A percentile compares a stretch with the other conserved stretches of the same genome.
These are phyloP conservation scores for Wickerhamiella azyma DNA, from an alignment of 805 yeast genomes.

Conservation along the genomic window DNA sequence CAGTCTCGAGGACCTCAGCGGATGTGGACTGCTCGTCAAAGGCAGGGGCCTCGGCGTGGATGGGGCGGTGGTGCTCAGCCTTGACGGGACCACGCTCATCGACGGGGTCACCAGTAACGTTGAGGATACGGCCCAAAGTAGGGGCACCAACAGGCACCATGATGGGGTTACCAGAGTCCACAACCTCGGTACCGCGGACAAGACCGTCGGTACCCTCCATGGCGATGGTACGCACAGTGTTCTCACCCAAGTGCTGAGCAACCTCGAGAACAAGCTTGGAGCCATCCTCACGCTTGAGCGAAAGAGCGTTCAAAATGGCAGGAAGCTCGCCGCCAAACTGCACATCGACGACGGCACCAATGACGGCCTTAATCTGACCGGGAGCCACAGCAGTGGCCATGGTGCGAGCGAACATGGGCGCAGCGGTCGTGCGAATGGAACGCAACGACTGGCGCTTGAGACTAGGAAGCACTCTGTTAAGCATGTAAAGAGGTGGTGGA, in stretches of 20 bases:
- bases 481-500: constrained; percentile 12
- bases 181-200: constrained; percentile 86
- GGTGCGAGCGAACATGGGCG: constrained; percentile 16
- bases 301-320: constrained; percentile 92
- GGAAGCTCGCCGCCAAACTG: constrained; percentile 97
- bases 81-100: constrained; percentile 99
- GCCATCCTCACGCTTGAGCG: constrained; percentile 65
- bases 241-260: constrained; percentile 99
- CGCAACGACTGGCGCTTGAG: constrained; percentile 22
- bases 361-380: constrained; percentile 21
- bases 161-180: constrained; percentile 96
- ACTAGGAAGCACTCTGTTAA: constrained; percentile 22
- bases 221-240: constrained; percentile 99
- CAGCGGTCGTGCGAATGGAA: constrained; percentile 15
- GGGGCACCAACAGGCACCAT: constrained; percentile 99
- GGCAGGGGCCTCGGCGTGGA: constrained; percentile 95
- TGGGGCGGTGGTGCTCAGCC: constrained; percentile 86
- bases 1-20: constrained; percentile 98
- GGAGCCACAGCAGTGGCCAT: constrained; percentile 17
- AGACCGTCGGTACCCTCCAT: constrained; percentile 99
- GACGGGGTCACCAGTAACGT: constrained; percentile 97
- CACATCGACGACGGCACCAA: constrained; percentile 41
- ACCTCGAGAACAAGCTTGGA: constrained; percentile 84
- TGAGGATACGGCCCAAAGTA: constrained; percentile 95
- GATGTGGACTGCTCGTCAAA: constrained; percentile 94